Evolutionary conservation across 2,329 filamentous ascomycete genomes (phyloP).

Genomic region (Pseudocercospora fuligena): DNA sequence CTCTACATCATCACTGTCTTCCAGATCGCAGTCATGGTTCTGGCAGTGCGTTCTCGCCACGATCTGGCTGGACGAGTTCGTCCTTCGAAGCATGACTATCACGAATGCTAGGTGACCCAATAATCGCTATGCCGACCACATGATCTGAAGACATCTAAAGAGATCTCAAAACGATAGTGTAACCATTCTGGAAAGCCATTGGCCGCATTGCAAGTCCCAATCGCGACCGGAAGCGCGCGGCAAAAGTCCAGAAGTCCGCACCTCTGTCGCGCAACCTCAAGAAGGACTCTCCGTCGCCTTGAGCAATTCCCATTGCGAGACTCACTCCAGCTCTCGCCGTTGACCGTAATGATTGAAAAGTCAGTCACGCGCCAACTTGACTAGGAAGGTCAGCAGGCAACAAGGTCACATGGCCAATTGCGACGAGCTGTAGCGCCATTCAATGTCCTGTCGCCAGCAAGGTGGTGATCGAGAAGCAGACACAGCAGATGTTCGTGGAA

Average conservation of each 20-base stretch:
- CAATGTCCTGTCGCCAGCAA: conserved; percentile 2
- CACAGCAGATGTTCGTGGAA: neutral
- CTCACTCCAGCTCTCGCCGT: neutral
- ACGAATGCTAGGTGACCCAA: neutral
- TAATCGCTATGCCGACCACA: neutral
- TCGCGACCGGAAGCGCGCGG: conserved; percentile 2
- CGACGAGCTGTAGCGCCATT: neutral
- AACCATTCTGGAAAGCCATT: neutral
- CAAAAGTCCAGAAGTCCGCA: neutral
- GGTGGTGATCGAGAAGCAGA: neutral
- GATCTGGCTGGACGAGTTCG: neutral
- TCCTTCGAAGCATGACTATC: neutral
- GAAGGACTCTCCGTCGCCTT: neutral
- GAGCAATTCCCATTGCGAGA: no score
- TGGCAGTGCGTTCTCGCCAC: neutral
- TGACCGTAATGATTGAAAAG: neutral
- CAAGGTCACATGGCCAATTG: neutral
- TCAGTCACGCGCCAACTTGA: neutral
- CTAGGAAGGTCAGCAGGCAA: neutral
- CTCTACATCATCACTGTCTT: neutral
- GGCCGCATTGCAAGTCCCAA: neutral
- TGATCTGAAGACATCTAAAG: neutral
- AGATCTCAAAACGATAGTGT: neutral
- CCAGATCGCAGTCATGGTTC: neutral
- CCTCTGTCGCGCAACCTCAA: neutral